Percentiles rank a stretch among this genome's conserved stretches.
Evolutionary conservation across 148 eudicot genomes (phyloP).

Genomic region (Chenopodium formosanum): DNA sequence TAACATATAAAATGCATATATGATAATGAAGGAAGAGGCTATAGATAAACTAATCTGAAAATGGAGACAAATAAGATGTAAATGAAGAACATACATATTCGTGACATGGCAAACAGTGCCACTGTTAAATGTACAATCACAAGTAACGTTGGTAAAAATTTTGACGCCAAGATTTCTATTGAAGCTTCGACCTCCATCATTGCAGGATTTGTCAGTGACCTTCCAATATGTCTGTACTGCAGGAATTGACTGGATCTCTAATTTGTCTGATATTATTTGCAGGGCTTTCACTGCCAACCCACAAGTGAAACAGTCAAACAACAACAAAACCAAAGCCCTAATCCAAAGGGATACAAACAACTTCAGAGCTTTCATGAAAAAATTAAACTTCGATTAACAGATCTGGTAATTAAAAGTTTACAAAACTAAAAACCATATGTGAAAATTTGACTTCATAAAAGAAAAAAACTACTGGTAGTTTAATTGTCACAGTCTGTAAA

Average conservation of each 20-base stretch:
- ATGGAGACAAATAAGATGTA: neutral
- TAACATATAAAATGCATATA: neutral
- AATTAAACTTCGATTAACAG: too few relatives aligned
- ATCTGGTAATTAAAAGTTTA: too few relatives aligned
- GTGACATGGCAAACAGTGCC: conserved; percentile 68
- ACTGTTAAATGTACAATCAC: conserved; percentile 54
- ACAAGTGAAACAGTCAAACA: conserved; percentile 4
- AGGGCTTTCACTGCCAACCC: conserved; percentile 50
- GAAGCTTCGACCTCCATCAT: conserved; percentile 23
- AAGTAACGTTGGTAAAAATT: conserved; percentile 47
- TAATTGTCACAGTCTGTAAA: too few relatives aligned
- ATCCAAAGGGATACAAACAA: too few relatives aligned
- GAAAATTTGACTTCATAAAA: too few relatives aligned
- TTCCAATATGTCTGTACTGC: conserved; percentile 34
- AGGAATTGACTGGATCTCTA: conserved; percentile 24
- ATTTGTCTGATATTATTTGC: conserved; percentile 42
- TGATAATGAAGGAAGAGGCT: neutral
- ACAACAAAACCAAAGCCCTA: too few relatives aligned
- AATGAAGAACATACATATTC: conserved; percentile 47
- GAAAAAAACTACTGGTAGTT: too few relatives aligned
- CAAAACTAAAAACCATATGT: too few relatives aligned
- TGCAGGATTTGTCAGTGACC: conserved; percentile 47
- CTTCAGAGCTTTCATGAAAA: too few relatives aligned
- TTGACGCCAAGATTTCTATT: neutral
- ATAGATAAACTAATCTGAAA: neutral